Base-by-base conservation (phyloP, 139 green algal genomes). In the Eudorina sp. region DNA sequence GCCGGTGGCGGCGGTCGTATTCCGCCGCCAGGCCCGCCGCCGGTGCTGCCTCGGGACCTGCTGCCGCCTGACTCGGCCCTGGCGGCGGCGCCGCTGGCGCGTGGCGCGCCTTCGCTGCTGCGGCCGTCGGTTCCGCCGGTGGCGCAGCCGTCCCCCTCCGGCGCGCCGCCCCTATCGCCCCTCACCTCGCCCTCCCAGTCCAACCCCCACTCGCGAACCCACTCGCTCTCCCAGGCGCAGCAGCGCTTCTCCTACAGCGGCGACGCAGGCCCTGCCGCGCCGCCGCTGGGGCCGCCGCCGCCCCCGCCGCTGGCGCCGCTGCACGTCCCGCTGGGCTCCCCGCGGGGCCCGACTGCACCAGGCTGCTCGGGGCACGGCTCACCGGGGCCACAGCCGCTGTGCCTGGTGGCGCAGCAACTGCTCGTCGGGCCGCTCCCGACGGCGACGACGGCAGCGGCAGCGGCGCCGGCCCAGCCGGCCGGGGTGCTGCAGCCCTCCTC, bases 31-130 rank as follows among this genome's bases (percentile, higher is more conserved):
- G 38, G 70, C 8, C 70, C 70, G 29, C 70, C 70, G 40, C 70
- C 70, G 25, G 70, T 79, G 70, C 43, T 79, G 70, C 70, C 70
- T 6, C 70, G 70, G 41, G 70, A 79, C 38, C 43, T 27, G 29
- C n/a, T n/a, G 68, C 68, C 34, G 68, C 34, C 40, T 3, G 64
- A 73, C 34, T 73, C 64, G 34, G 64, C 11, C 25, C 16, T 73
- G 64, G 64, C 68, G 36, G 31, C 34, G 21, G 34, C 68, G 68
- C 34, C 68, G 19, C 34, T 51, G 41, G 40, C 40, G 40, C 70
- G 40, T 7, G n/a, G n/a, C n/a, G 70, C 40, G 4, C 40, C 70
- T 7, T 21, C 9, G 70, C 70, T 34, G 70, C 14, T 19, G 40
- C 70, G 40, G 4, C 40, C 70, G 29, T 53, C 41, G 43, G 41